Percentiles rank a stretch among this genome's conserved stretches.
Evolutionary conservation across 805 yeast species (phyloP).

Genomic region (Candida railenensis): DNA sequence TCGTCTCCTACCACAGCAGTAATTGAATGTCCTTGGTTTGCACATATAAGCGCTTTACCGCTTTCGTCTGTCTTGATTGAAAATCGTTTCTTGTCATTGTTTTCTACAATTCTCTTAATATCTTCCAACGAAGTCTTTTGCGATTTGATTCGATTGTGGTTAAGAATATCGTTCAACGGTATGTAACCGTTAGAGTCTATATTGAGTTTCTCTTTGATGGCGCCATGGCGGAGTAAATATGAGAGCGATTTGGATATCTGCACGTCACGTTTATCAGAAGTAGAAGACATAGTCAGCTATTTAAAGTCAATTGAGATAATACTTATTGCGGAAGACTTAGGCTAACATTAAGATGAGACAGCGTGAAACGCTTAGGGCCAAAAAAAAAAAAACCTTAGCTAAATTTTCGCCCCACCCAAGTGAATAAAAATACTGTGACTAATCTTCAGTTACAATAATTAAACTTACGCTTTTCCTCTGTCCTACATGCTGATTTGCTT

Average conservation of each 20-base stretch:
- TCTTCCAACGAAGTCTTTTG: conserved; percentile 56
- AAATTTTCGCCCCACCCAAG: too few relatives aligned
- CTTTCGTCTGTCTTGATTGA: conserved; percentile 36
- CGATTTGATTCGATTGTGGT: conserved; percentile 57
- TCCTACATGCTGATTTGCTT: too few relatives aligned
- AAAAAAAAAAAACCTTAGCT: too few relatives aligned
- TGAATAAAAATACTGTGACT: too few relatives aligned
- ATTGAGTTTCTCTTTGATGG: conserved; percentile 59
- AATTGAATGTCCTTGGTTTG: conserved; percentile 91
- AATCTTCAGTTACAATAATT: too few relatives aligned
- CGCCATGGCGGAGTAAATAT: conserved; percentile 84
- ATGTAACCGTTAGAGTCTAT: conserved; percentile 73
- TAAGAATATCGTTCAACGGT: conserved; percentile 49
- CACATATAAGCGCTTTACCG: conserved; percentile 52
- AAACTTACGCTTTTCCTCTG: too few relatives aligned
- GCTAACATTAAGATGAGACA: too few relatives aligned
- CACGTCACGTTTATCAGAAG: conserved; percentile 37
- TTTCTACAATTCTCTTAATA: conserved; percentile 56
- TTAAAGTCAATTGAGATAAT: too few relatives aligned
- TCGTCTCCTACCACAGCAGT: conserved; percentile 42
- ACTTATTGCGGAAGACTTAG: too few relatives aligned
- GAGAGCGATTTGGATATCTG: conserved; percentile 73
- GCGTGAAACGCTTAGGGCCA: too few relatives aligned
- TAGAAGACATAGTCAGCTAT: conserved; percentile 5
- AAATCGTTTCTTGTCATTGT: conserved; percentile 73